Base-by-base conservation (phyloP, 2,329 filamentous ascomycete species). In the Venturia effusa region DNA sequence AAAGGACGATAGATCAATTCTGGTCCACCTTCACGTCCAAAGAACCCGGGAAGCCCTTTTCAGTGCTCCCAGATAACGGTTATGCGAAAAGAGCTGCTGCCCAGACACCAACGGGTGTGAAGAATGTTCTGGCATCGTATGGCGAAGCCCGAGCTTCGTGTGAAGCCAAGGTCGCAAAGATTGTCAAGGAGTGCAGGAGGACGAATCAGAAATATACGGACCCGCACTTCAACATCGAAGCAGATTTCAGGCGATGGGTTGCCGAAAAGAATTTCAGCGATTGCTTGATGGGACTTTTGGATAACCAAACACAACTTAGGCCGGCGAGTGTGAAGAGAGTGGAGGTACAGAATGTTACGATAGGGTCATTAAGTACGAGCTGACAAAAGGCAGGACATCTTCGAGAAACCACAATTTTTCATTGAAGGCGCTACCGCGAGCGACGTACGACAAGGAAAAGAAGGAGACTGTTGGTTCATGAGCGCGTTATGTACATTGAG, bases 181-280 rank as follows among this genome's bases (percentile, higher is more conserved):
- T 85, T 64, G 79, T 82, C 37, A 79, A 78, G 64, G 83, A 86
- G 69, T 95, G 90, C 72, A 81, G 85, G 27, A 83, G 89, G 10
- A 79, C 91, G 64, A 96, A 96, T 74, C 88, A 91, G 70, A 93
- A 91, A 74, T 96, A 95, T 72, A 83, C 88, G 19, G 90, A 95
- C 71, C 84, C 87, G n/a, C 86, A 94, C 73, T 96, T 96, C 71
- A 88, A 96, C 72, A 85, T 96, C 61, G 90, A 94, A 71, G 78
- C 83, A 43, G 89, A 92, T 72, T 79, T 92, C 66, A 88, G 90
- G 75, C 70, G 70, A 57, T 72, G 69, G 19, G 19, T 22, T 17
- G 39, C 70, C 15, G 71, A 75, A 5, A 72, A 61, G 22, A 30
- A 67, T 51, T 74, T 70, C 34, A 69, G 72, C 59, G 78, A 84